Conservation (phyloP, 164 flowering plant species). For the Aristolochia californica region DNA sequence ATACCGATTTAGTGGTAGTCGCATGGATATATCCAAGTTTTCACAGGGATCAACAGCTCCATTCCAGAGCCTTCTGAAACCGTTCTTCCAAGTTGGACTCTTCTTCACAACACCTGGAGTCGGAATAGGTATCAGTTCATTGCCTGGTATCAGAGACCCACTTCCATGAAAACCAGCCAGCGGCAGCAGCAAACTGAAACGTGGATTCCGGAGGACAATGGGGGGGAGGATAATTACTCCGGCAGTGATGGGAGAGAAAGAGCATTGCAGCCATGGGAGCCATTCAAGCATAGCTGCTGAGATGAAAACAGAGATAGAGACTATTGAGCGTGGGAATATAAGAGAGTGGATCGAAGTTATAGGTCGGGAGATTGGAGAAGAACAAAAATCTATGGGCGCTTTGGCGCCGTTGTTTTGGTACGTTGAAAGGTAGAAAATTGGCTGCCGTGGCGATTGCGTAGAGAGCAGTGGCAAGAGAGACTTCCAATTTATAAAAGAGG, state of each 20-base stretch:
- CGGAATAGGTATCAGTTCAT: neutral
- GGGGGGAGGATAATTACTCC: neutral
- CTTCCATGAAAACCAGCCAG: constrained; percentile 2
- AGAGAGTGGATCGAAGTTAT: neutral
- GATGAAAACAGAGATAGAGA: neutral
- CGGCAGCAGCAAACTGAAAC: neutral
- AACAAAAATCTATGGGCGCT: too few species aligned
- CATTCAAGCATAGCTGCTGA: constrained; percentile 1
- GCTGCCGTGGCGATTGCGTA: too few species aligned
- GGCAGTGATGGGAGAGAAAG: constrained; percentile 7
- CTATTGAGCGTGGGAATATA: neutral
- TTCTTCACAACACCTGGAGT: neutral
- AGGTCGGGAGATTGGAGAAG: too few species aligned
- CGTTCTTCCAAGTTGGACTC: constrained; percentile 1
- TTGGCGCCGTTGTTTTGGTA: too few species aligned
- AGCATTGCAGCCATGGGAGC: constrained; percentile 24
- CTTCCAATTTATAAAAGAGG: too few species aligned
- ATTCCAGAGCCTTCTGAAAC: constrained; percentile 17
- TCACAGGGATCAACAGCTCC: constrained; percentile 22
- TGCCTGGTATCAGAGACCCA: constrained; percentile 1
- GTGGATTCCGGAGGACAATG: neutral
- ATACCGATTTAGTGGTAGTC: neutral
- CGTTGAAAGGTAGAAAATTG: too few species aligned
- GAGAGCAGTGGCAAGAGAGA: too few species aligned
- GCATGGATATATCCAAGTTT: neutral